Evolutionary conservation across 2,329 filamentous ascomycete genomes (phyloP), one percentile per base, ranked within the genome.

Genomic region (Stachybotrys echinatus): DNA sequence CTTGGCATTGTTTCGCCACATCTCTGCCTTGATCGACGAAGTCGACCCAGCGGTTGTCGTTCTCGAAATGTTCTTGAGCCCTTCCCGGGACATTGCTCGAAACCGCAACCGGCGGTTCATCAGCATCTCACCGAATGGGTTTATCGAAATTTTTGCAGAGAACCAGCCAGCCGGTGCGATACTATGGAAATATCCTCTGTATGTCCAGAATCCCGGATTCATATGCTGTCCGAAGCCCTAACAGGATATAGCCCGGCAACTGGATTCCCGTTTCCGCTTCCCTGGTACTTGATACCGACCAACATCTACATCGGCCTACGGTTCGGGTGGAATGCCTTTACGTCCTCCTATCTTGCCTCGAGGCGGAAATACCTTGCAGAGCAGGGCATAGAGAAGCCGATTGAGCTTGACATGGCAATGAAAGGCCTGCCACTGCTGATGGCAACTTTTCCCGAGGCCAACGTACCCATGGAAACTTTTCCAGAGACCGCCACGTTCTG

Each of bases 211-310:
- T n/a, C n/a, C n/a, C n/a, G n/a, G n/a, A n/a, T n/a, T n/a, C n/a
- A n/a, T n/a, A n/a, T n/a, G n/a, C n/a, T n/a, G n/a, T n/a, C n/a
- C n/a, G n/a, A n/a, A n/a, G n/a, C n/a, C n/a, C n/a, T n/a, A n/a
- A n/a, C n/a, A n/a, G n/a, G n/a, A n/a, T 17, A 37, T 17, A 37
- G 31, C 31, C 8, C 17, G 31, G 66, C 65, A 2, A 72, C 72
- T 1, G 72, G 69, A 2, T 72, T 69, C 48, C 58, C 66, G 0
- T 79, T 68, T 47, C 75, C 75, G 1, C 56, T 79, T 1, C 73
- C 75, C 1, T 70, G 61, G 65, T 58, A 59, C 46, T 57, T 70
- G 0, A 65, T 77, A 23, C 68, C 69, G 3, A 52, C 60, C 6
- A 79, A 78, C 52, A 63, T 74, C 4, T 56, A 60, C 22, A 54